A percentile compares a stretch with the other conserved stretches of the same genome.
Evolutionary conservation across 2,329 filamentous ascomycete species (phyloP).

Genomic region (Pyrenophora graminea): DNA sequence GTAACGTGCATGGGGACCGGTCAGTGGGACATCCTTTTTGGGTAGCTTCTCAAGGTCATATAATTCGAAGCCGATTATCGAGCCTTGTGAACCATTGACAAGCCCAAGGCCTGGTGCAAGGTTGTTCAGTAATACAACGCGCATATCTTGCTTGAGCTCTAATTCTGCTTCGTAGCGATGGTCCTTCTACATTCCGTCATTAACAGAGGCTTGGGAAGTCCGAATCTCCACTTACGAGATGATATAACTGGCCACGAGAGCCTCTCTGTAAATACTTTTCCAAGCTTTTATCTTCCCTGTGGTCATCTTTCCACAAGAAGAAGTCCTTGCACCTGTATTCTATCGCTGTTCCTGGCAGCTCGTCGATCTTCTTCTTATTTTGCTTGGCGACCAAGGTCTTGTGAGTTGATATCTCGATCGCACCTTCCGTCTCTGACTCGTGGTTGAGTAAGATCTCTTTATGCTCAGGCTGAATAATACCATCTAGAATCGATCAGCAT

Average conservation of each 20-base stretch:
- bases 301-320: constrained; percentile 46
- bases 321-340: constrained; percentile 47
- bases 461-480: too few species aligned
- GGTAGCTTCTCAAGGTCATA: constrained; percentile 38
- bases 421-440: constrained; percentile 48
- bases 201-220: not conserved
- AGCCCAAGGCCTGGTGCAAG: constrained; percentile 43
- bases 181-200: constrained; percentile 32
- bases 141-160: constrained; percentile 57
- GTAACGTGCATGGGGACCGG: constrained; percentile 46
- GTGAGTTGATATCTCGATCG: constrained; percentile 54
- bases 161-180: constrained; percentile 54
- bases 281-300: constrained; percentile 23
- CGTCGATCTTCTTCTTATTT: constrained; percentile 42
- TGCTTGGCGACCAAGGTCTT: constrained; percentile 33
- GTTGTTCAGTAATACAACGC: constrained; percentile 60
- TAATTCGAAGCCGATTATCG: constrained; percentile 44
- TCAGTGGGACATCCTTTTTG: constrained; percentile 17
- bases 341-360: constrained; percentile 28
- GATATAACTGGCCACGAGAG: constrained; percentile 1
- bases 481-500: constrained; percentile 5
- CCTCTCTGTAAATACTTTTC: constrained; percentile 10
- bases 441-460: too few species aligned
- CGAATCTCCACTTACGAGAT: too few species aligned
- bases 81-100: constrained; percentile 43